Evolutionary conservation across 2,329 filamentous ascomycete species (phyloP), one percentile per base, ranked within the genome.

Genomic region (Aspergillus novofumigatus): DNA sequence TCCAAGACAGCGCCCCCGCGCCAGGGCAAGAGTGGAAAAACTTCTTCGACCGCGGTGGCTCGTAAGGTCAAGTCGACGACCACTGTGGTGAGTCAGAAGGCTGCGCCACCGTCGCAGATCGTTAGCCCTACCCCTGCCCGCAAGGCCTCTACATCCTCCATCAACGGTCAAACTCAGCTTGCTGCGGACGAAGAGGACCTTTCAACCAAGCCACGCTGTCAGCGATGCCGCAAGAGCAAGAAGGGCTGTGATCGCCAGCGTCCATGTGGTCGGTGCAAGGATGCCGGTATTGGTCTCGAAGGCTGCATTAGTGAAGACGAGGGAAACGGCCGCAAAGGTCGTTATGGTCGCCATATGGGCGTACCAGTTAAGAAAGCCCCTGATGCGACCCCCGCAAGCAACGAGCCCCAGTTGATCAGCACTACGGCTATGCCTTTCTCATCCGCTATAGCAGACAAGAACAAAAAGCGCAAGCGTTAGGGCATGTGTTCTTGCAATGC

Each of bases 201-300:
- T 21, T 97, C 93, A 0, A 92, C 89, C 64, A 97, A 97, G 78
- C 94, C 94, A 56, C 92, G 94, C 61, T 99, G 94, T 80, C 94
- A 99, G 75, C 89, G 94, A 57, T 99, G 94, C 81, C 89, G 94
- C 69, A 99, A 99, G 85, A 97, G 93, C 79, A 99, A 99, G 83
- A 99, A 99, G 78, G 94, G 94, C 11, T 99, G 94, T 72, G 94
- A 99, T 78, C 88, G 94, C 57, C 94, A 97, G 77, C 88, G 94
- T 42, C 94, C 94, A 28, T 99, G 94, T 70, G 91, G 92, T 55
- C 86, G 94, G 62, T 99, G 94, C 85, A 91, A 92, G 73, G 94
- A 99, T 77, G 94, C 94, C 47, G 94, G 94, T 21, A 91, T 99
- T 67, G 89, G 90, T 56, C 86, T 91, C 58, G 94, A 97, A 65